Evolutionary conservation across 148 eudicot genomes (phyloP).

Genomic region (Vaccinium darrowii): DNA sequence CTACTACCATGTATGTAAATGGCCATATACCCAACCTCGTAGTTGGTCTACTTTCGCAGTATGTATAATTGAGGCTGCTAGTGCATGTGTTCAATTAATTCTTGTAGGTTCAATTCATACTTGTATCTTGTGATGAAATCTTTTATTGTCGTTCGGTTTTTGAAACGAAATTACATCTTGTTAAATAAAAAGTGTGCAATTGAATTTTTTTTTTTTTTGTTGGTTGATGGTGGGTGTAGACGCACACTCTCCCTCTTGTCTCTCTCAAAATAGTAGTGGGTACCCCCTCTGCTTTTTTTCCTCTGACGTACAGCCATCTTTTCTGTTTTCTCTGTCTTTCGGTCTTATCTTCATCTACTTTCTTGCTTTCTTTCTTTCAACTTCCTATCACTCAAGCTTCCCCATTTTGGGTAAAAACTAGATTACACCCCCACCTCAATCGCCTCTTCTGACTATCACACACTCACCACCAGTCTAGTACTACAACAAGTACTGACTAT

Average conservation of each 20-base stretch:
- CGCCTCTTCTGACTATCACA: neutral
- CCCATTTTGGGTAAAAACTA: neutral
- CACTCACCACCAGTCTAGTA: neutral
- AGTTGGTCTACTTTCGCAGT: too few species aligned
- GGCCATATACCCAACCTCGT: too few species aligned
- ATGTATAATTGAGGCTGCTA: too few species aligned
- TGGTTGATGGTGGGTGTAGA: too few species aligned
- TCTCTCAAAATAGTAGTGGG: neutral
- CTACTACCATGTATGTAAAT: too few species aligned
- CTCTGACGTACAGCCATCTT: constrained; percentile 1
- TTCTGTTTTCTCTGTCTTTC: neutral
- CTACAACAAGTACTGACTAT: neutral
- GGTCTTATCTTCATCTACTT: constrained; percentile 1
- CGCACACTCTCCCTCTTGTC: neutral
- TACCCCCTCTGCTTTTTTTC: neutral
- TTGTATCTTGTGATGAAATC: too few species aligned
- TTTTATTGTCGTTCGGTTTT: too few species aligned
- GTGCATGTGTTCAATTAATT: too few species aligned
- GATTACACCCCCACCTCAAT: neutral
- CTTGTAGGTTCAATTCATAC: too few species aligned
- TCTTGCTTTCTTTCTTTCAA: neutral
- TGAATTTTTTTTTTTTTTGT: too few species aligned
- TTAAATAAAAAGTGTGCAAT: too few species aligned
- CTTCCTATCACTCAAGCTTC: neutral
- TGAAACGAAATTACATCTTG: too few species aligned